Percentiles rank a stretch among this genome's conserved stretches.
Evolutionary conservation across 2,329 filamentous ascomycete genomes (phyloP).

Genomic region (Epicoccum sorghinum): DNA sequence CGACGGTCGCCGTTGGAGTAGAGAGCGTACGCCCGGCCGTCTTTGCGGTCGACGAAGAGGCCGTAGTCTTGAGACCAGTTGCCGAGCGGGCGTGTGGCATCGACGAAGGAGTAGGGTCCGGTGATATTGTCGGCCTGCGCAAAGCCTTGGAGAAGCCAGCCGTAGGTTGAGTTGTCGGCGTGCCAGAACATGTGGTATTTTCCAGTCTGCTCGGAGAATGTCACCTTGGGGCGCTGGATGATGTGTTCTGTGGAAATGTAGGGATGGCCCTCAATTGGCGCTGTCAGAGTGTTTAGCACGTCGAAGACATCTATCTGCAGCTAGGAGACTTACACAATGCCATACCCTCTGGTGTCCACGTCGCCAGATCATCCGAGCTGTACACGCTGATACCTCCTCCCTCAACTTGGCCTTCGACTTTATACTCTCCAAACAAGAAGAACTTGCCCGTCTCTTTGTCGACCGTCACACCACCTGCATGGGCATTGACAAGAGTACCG

Average conservation of each 20-base stretch:
- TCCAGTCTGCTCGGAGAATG: constrained; percentile 60
- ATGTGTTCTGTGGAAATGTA: constrained; percentile 63
- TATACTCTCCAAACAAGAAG: constrained; percentile 68
- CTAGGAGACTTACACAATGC: constrained; percentile 54
- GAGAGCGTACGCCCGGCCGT: constrained; percentile 61
- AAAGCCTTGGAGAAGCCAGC: constrained; percentile 62
- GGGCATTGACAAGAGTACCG: constrained; percentile 65
- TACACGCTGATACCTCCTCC: constrained; percentile 65
- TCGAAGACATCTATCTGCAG: background rate
- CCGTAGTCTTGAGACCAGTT: constrained; percentile 70
- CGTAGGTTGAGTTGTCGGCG: constrained; percentile 64
- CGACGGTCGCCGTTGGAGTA: constrained; percentile 65
- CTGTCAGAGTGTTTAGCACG: constrained; percentile 35
- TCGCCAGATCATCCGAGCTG: constrained; percentile 65
- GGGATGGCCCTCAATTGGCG: constrained; percentile 59
- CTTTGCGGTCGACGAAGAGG: constrained; percentile 65
- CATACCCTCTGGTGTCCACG: constrained; percentile 64
- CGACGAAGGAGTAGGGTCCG: constrained; percentile 62
- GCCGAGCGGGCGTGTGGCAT: constrained; percentile 61
- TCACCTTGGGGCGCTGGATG: constrained; percentile 68
- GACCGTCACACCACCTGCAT: constrained; percentile 63
- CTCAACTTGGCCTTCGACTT: constrained; percentile 62
- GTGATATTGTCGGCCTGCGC: constrained; percentile 60
- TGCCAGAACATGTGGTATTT: constrained; percentile 70
- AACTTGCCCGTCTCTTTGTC: constrained; percentile 62